Evolutionary conservation across 225 moss, liverwort and hornwort genomes (phyloP), one percentile per base, ranked within the genome.

Genomic region (Climacium dendroides): DNA sequence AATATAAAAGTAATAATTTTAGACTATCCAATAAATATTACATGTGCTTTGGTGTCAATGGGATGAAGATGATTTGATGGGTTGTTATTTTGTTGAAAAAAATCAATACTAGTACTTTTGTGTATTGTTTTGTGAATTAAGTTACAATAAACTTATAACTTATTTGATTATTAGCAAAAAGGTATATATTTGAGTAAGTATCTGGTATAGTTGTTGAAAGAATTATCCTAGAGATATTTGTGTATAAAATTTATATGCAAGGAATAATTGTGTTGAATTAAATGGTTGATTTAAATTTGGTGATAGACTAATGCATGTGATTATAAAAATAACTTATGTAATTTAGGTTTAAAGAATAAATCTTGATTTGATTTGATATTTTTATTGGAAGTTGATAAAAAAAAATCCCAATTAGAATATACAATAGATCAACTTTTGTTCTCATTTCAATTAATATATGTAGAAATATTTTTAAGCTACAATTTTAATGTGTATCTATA

Each of bases 101-200:
- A 35, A 20, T 52, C 32, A 50, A 75, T 52, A 14, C 35, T 35
- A 0, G 2, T 0, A 52, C 3, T 48, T 52, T 52, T 11, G 20
- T 52, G 3, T 4, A 0, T 20, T 13, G 0, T 35, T 34, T 23
- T 75, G 7, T 14, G 0, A 2, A 35, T 35, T 14, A 13, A 6
- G 1, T 75, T 0, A 34, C 9, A 23, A 22, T 14, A 34, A 35
- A 52, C 2, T 43, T 9, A 4, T 14, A 22, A 8, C 5, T 5
- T 34, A 75, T 11, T 18, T 48, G 19, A 52, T 34, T 14, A 22
- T 22, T 34, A 22, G 6, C 14, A 52, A 52, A 22, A 73, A 19
- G 1, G 1, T 47, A 9, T 75, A 22, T 32, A 34, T 34, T 34
- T 34, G 14, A 75, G 0, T 34, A 34, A 3, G 22, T 45, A 18